phyloP scores from a whole-genome alignment of 1,284 basidiomycete genomes.

The Apiotrichum mycotoxinovorans region DNA sequence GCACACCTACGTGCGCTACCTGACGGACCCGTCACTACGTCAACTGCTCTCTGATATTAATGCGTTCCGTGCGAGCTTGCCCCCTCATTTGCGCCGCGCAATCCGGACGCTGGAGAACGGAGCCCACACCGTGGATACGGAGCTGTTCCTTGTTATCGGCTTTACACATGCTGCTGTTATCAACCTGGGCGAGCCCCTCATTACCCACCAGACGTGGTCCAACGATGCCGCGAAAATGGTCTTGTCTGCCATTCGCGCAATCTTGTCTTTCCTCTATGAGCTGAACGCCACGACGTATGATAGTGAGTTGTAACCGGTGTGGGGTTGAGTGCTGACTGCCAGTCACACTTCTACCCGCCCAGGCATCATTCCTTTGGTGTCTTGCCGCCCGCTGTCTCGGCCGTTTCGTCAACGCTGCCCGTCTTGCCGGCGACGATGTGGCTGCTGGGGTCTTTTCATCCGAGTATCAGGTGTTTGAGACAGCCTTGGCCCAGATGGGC shows the following conservation, averaged over 20 bases:
- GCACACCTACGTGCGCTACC: conserved; percentile 28
- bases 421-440: conserved; percentile 24
- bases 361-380: conserved; percentile 29
- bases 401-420: conserved; percentile 38
- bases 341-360: conserved; percentile 36
- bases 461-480: conserved; percentile 41
- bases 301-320: conserved; percentile 18
- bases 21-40: conserved; percentile 30
- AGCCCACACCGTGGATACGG: conserved; percentile 26
- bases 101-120: conserved; percentile 18
- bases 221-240: conserved; percentile 36
- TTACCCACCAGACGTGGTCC: conserved; percentile 38
- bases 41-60: conserved; percentile 34
- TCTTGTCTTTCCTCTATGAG: conserved; percentile 42
- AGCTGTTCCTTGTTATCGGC: conserved; percentile 32
- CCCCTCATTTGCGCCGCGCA: conserved; percentile 31
- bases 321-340: neutral
- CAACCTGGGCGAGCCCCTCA: conserved; percentile 35
- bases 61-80: conserved; percentile 35
- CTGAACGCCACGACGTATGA: conserved; percentile 42
- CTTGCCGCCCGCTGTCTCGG: conserved; percentile 27
- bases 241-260: conserved; percentile 39
- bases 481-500: conserved; percentile 26
- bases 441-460: conserved; percentile 35
- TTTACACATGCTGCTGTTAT: conserved; percentile 34